Percentiles rank a stretch among this genome's conserved stretches.
Conservation (phyloP, 352 stramenopile species). For the Thalassiosira exigua region DNA sequence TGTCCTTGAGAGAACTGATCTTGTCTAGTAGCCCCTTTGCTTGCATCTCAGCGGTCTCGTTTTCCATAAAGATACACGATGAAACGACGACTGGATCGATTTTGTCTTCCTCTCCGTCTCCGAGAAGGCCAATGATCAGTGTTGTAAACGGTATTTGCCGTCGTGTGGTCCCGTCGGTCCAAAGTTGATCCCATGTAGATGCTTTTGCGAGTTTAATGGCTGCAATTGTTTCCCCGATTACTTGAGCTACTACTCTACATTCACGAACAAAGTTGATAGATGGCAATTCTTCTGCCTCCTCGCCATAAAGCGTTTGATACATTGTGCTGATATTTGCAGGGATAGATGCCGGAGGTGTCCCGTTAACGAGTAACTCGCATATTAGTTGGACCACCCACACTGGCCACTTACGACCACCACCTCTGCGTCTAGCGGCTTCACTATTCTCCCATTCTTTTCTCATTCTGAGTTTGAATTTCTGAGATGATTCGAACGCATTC, state of each 20-base stretch:
- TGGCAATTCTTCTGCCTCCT: slow-evolving; percentile 1
- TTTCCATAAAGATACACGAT: slow-evolving; percentile 33
- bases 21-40: slow-evolving; percentile 21
- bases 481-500: neutral
- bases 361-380: slow-evolving; percentile 19
- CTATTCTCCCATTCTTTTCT: neutral
- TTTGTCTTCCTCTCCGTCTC: neutral
- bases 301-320: neutral
- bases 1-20: slow-evolving; percentile 17
- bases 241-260: slow-evolving; percentile 7
- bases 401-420: slow-evolving; percentile 5
- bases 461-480: neutral
- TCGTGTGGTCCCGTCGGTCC: neutral
- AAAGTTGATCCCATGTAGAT: neutral
- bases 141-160: slow-evolving; percentile 27
- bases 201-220: neutral
- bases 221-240: slow-evolving; percentile 6
- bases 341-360: neutral
- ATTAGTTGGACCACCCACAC: slow-evolving; percentile 12
- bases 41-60: slow-evolving; percentile 32
- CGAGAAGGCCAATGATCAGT: slow-evolving; percentile 35
- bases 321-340: slow-evolving; percentile 2
- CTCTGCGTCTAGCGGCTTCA: neutral
- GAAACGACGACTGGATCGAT: slow-evolving; percentile 35
- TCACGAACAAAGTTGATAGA: slow-evolving; percentile 6